Conservation (phyloP, 768 basidiomycete genomes). For the Mycena polygramma region DNA sequence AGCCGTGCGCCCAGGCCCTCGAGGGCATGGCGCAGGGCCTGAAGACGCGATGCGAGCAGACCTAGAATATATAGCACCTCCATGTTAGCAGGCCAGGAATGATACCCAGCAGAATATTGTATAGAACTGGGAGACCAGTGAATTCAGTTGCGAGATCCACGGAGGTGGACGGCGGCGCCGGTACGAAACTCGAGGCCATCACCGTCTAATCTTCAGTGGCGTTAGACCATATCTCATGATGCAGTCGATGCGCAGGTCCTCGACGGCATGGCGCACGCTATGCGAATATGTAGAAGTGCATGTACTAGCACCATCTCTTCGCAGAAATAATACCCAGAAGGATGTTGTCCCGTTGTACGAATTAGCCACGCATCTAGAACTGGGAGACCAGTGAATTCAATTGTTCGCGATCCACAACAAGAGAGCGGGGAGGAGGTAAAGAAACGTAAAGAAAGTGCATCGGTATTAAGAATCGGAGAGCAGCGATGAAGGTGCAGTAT, state of each 20-base stretch:
- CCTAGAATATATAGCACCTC: too few species aligned
- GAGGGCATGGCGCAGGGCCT: slow-evolving; percentile 24
- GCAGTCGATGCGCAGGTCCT: too few species aligned
- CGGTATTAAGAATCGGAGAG: slow-evolving; percentile 22
- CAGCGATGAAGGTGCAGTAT: slow-evolving; percentile 4
- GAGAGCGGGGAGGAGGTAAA: neutral
- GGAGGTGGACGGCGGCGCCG: too few species aligned
- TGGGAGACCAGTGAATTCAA: slow-evolving; percentile 10
- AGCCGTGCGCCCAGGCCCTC: neutral
- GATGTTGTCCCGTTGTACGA: too few species aligned
- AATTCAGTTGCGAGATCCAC: slow-evolving; percentile 28
- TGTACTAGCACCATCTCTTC: too few species aligned
- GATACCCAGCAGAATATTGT: neutral
- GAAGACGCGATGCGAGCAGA: slow-evolving; percentile 26
- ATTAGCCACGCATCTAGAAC: neutral
- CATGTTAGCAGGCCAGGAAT: too few species aligned
- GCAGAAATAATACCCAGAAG: neutral
- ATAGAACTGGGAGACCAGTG: neutral
- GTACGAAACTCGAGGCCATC: too few species aligned
- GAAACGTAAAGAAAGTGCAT: slow-evolving; percentile 23
- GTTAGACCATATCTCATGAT: too few species aligned
- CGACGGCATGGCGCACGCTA: too few species aligned
- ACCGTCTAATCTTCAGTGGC: too few species aligned
- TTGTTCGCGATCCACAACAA: slow-evolving; percentile 26
- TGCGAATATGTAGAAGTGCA: too few species aligned